Evolutionary conservation across 192 early-diverging fungal genomes (phyloP), one percentile per base, ranked within the genome.

Genomic region (Coemansia sp.): DNA sequence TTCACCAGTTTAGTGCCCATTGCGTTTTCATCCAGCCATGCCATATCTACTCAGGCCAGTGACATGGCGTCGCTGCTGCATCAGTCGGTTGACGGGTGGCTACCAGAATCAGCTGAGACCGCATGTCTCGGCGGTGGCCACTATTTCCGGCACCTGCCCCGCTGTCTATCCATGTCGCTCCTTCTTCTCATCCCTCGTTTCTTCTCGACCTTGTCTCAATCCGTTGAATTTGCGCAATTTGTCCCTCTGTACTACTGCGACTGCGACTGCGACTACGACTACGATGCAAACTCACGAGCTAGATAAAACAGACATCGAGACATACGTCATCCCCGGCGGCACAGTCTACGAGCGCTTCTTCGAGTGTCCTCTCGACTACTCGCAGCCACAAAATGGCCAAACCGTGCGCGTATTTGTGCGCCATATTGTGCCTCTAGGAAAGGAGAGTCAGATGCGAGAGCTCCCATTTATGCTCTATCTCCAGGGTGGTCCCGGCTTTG

Each of bases 401-500:
- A 65, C 18, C 12, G 65, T 86, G 55, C 74, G 78, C 40, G 69
- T 88, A 15, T 88, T 86, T 82, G 84, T 63, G 9, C 78, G 86
- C 37, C 86, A 87, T 30, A 68, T 87, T 7, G 86, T 87, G 22
- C 86, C 85, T 11, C 63, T 85, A 12, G 78, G 69, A 50, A 87
- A 84, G 56, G 68, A 75, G 13, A 45, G 56, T 39, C 61, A 86
- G 50, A 65, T 85, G 60, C 82, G 86, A 37, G 70, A 73, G 59
- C 73, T 86, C 24, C 86, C 86, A 7, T 87, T 87, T 60, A 59
- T 87, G 2, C 68, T 87, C 44, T 87, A 84, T 62, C 68, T 87
- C 32, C 86, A 88, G 84, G 87, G 87, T 59, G 87, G 87, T 3
- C 87, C 87, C 12, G 87, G 87, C 7, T 88, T 80, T 52, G 84